Evolutionary conservation across 306 rosid genomes (phyloP).

Genomic region (Sicyos edulis): DNA sequence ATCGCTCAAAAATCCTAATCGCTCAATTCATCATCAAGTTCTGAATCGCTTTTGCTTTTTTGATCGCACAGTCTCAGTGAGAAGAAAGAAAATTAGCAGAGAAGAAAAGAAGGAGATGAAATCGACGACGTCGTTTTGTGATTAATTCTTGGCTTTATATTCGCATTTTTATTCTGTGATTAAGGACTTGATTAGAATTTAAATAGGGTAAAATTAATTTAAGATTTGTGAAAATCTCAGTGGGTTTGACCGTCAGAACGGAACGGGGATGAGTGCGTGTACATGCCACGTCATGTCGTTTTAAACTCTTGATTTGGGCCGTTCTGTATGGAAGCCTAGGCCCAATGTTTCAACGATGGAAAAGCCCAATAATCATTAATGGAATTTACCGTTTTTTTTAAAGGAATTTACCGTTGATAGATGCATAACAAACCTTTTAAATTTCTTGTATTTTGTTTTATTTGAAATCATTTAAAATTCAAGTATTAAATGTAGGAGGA

Average conservation of each 20-base stretch:
- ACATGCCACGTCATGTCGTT: slow-evolving; percentile 6
- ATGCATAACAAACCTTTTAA: neutral
- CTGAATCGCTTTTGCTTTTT: slow-evolving; percentile 9
- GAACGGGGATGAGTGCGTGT: neutral
- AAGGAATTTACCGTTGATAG: too few relatives aligned
- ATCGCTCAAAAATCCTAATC: neutral
- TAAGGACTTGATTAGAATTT: neutral
- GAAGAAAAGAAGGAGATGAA: neutral
- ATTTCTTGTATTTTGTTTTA: neutral
- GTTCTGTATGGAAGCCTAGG: neutral
- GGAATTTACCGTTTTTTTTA: neutral
- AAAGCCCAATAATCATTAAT: neutral
- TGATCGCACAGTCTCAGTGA: neutral
- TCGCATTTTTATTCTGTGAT: neutral
- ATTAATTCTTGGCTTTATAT: neutral
- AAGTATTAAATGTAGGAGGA: neutral
- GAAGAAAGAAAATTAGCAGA: neutral
- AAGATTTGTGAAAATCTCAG: slow-evolving; percentile 9
- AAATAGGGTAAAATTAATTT: neutral
- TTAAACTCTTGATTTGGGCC: neutral
- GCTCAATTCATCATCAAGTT: neutral
- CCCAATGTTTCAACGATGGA: neutral
- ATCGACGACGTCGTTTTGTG: neutral
- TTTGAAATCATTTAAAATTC: too few relatives aligned
- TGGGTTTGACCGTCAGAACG: neutral